phyloP scores from a whole-genome alignment of 2,329 filamentous ascomycete genomes.

The Aureobasidium sp. region DNA sequence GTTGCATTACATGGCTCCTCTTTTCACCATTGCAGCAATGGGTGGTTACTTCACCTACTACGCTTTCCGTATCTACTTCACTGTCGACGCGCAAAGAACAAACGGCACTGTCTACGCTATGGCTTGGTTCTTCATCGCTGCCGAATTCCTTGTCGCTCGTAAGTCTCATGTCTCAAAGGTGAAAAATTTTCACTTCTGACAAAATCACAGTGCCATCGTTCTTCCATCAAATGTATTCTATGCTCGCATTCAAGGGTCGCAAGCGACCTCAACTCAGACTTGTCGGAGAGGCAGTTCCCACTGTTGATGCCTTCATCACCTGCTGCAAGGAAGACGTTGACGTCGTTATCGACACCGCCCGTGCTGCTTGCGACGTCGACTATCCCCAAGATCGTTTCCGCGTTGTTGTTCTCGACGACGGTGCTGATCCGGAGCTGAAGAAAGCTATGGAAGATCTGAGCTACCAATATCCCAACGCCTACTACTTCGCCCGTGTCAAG shows the following conservation, averaged over 20 bases:
- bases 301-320: slow-evolving; percentile 39
- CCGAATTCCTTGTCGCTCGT: slow-evolving; percentile 15
- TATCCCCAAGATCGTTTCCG: slow-evolving; percentile 35
- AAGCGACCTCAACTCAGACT: slow-evolving; percentile 18
- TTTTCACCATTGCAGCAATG: slow-evolving; percentile 13
- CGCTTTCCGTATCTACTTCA: slow-evolving; percentile 17
- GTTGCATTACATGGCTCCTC: slow-evolving; percentile 15
- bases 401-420: slow-evolving; percentile 38
- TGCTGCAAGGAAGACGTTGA: slow-evolving; percentile 39
- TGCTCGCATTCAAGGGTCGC: slow-evolving; percentile 17
- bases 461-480: slow-evolving; percentile 33
- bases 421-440: slow-evolving; percentile 29
- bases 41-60: slow-evolving; percentile 15
- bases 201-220: slow-evolving; percentile 57
- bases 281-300: slow-evolving; percentile 29
- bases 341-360: slow-evolving; percentile 36
- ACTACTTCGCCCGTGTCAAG: slow-evolving; percentile 42
- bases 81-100: slow-evolving; percentile 12
- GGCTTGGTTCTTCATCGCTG: slow-evolving; percentile 16
- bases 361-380: slow-evolving; percentile 34
- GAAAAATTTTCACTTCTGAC: not conserved
- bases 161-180: not conserved
- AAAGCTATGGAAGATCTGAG: slow-evolving; percentile 31
- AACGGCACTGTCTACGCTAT: slow-evolving; percentile 4
- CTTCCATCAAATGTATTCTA: slow-evolving; percentile 74